Percentiles rank a stretch among this genome's conserved stretches.
Evolutionary conservation across 352 stramenopile genomes (phyloP).

Genomic region (Paralagenidium karlingii): DNA sequence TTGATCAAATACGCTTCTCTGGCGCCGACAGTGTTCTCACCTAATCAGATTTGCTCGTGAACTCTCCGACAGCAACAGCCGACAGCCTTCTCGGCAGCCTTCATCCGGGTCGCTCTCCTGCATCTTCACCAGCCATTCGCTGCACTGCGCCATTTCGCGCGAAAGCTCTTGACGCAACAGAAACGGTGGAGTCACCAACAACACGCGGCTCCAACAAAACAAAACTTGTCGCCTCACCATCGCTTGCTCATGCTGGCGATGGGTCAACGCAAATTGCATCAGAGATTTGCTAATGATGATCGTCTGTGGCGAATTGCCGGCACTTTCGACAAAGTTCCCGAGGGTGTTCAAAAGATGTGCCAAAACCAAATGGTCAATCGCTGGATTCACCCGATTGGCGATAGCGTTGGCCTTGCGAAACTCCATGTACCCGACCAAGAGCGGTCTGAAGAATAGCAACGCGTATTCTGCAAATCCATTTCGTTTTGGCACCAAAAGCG

Average conservation of each 20-base stretch:
- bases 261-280: conserved; percentile 52
- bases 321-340: conserved; percentile 51
- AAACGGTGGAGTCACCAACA: conserved; percentile 42
- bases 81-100: conserved; percentile 51
- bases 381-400: conserved; percentile 12
- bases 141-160: conserved; percentile 24
- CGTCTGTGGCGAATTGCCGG: conserved; percentile 35
- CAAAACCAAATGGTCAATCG: conserved; percentile 48
- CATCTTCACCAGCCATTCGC: conserved; percentile 37
- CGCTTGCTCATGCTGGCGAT: conserved; percentile 24
- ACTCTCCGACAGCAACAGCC: conserved; percentile 30
- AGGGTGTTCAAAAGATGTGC: conserved; percentile 58
- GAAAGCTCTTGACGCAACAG: conserved; percentile 43
- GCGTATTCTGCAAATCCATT: conserved; percentile 54
- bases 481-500: conserved; percentile 23
- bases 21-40: too few relatives aligned
- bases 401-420: conserved; percentile 8
- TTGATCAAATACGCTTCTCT: too few relatives aligned
- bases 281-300: conserved; percentile 57
- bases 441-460: conserved; percentile 55
- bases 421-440: conserved; percentile 58
- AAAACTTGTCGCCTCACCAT: conserved; percentile 60
- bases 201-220: conserved; percentile 53
- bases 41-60: too few relatives aligned
- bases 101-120: conserved; percentile 33